A percentile compares a stretch with the other conserved stretches of the same genome.
phyloP scores from a whole-genome alignment of 257 asterid species.

The Coffea canephora region DNA sequence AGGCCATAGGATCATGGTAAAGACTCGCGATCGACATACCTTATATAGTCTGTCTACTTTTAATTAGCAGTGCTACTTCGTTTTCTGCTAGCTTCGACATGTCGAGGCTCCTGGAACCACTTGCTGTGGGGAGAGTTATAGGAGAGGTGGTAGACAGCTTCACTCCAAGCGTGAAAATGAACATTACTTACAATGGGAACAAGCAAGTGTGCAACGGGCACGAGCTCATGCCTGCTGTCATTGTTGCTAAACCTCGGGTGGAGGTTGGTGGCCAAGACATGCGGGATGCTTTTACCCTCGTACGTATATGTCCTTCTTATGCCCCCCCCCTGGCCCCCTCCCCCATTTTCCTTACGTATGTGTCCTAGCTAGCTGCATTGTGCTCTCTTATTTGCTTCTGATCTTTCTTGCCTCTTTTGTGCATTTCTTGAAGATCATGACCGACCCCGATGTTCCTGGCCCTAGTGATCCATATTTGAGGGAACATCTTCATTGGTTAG shows the following conservation, averaged over 20 bases:
- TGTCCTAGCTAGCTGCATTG: neutral
- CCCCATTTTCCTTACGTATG: no score
- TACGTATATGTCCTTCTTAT: constrained; percentile 20
- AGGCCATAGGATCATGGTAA: constrained; percentile 20
- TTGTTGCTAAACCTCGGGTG: constrained; percentile 60
- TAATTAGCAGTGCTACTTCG: neutral
- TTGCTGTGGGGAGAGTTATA: constrained; percentile 63
- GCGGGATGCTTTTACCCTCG: constrained; percentile 85
- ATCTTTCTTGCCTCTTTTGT: neutral
- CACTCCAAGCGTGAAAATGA: constrained; percentile 60
- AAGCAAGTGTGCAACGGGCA: constrained; percentile 71
- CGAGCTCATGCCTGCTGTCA: constrained; percentile 70
- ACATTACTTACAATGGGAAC: constrained; percentile 45
- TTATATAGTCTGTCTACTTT: neutral
- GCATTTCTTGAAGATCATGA: constrained; percentile 62
- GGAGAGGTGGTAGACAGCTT: constrained; percentile 82
- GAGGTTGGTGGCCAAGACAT: constrained; percentile 87
- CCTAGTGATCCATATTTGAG: constrained; percentile 89
- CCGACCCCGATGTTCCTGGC: constrained; percentile 91
- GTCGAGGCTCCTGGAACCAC: constrained; percentile 53
- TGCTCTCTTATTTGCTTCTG: neutral
- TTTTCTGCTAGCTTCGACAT: constrained; percentile 2
- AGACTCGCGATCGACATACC: neutral
- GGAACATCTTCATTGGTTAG: constrained; percentile 91
- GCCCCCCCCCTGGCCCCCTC: no score